Base-by-base conservation (phyloP, 2,329 filamentous ascomycete genomes). In the Exutisphaerella laricina region DNA sequence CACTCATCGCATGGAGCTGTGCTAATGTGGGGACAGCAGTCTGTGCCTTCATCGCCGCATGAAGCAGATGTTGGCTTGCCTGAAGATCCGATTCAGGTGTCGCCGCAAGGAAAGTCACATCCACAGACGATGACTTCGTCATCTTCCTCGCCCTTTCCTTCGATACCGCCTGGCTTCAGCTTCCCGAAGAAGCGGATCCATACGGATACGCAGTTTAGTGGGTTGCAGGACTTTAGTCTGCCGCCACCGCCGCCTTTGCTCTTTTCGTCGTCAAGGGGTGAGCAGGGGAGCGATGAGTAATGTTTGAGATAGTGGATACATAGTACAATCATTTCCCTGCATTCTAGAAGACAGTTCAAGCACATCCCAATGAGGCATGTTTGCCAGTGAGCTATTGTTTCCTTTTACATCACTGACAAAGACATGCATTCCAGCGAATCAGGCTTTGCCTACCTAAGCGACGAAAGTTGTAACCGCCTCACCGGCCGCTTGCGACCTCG, bases 141-240 rank as follows among this genome's bases (percentile, higher is more conserved):
- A 21, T 43, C 48, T 4, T 48, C 45, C 45, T 51, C 48, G 22
- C 48, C 48, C 7, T 43, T 51, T 13, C n/a, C n/a, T n/a, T n/a
- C n/a, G n/a, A n/a, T n/a, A n/a, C 48, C 48, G 6, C 39, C 45
- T 17, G 39, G 23, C 8, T 13, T 38, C n/a, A n/a, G 18, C 9
- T 14, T 28, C 23, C 14, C 14, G n/a, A n/a, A n/a, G 13, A 7
- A 29, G 12, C 14, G 22, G n/a, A 16, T 17, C 12, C n/a, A 8
- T 13, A 14, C 30, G 14, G 40, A 43, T 7, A 39, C 36, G 14
- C 45, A 48, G 20, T 48, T 25, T 5, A 39, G 29, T 20, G 37
- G 28, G 6, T 23, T 48, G 16, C 16, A 40, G 18, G 45, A 48
- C 29, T 48, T 40, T 18, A 48, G 45, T 21, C 14, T 48, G 16